phyloP scores from a whole-genome alignment of 306 rosid species.

The Vigna radiata region DNA sequence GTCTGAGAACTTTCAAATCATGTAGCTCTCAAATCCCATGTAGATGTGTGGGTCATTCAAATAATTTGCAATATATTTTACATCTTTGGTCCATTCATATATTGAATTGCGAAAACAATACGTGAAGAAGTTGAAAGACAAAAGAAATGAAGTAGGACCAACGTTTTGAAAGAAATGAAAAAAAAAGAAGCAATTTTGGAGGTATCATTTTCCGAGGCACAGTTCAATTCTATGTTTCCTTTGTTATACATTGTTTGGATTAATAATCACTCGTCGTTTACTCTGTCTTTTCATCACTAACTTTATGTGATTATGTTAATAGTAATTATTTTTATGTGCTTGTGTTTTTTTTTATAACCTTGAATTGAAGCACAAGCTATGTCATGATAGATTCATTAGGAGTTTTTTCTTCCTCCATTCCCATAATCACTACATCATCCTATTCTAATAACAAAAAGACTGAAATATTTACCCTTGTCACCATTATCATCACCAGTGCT shows the following conservation, averaged over 20 bases:
- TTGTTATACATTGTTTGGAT: no score
- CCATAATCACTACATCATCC: no score
- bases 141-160: neutral
- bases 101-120: slow-evolving; percentile 25
- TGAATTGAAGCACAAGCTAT: neutral
- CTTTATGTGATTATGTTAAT: neutral
- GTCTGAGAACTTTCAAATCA: no score
- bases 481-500: no score
- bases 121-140: neutral
- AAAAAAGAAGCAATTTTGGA: slow-evolving; percentile 16
- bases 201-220: slow-evolving; percentile 21
- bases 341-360: neutral
- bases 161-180: neutral
- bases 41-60: slow-evolving; percentile 29
- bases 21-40: neutral
- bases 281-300: no score
- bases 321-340: neutral
- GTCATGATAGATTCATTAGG: neutral
- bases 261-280: neutral
- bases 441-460: no score
- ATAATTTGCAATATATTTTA: slow-evolving; percentile 15
- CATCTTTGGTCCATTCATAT: slow-evolving; percentile 14
- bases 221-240: neutral
- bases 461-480: no score
- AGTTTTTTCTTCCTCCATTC: no score